A percentile compares a stretch with the other conserved stretches of the same genome.
Evolutionary conservation across 2,329 filamentous ascomycete genomes (phyloP).

Genomic region (Colletotrichum acutatum): DNA sequence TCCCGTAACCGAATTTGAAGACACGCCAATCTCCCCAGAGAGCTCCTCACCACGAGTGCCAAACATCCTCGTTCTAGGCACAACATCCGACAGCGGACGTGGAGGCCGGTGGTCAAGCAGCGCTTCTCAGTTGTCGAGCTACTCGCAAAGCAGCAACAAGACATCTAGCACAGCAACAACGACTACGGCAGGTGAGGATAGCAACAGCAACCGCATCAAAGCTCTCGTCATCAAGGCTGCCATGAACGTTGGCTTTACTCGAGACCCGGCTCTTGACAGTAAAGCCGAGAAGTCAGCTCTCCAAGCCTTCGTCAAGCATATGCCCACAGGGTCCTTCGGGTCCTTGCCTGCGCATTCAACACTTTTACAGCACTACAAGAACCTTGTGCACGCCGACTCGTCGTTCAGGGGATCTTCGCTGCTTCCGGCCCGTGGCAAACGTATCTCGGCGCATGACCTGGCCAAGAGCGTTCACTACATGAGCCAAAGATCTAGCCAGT

Average conservation of each 20-base stretch:
- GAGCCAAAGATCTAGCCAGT: slow-evolving; percentile 74
- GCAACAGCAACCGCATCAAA: slow-evolving; percentile 82
- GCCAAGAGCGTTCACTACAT: slow-evolving; percentile 84
- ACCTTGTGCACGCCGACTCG: slow-evolving; percentile 79
- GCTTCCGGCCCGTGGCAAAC: slow-evolving; percentile 67
- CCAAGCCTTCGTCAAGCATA: slow-evolving; percentile 78
- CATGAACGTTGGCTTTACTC: slow-evolving; percentile 83
- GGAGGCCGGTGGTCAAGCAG: slow-evolving; percentile 84
- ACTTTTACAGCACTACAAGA: slow-evolving; percentile 83
- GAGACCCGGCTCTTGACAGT: slow-evolving; percentile 59
- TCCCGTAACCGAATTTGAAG: slow-evolving; percentile 94
- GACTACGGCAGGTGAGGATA: slow-evolving; percentile 75
- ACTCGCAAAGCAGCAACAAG: slow-evolving; percentile 76
- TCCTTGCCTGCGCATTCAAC: slow-evolving; percentile 75
- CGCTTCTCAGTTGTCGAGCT: slow-evolving; percentile 81
- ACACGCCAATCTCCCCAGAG: slow-evolving; percentile 85
- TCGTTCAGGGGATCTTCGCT: slow-evolving; percentile 67
- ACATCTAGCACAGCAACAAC: slow-evolving; percentile 80
- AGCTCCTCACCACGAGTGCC: slow-evolving; percentile 80
- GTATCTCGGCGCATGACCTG: slow-evolving; percentile 77
- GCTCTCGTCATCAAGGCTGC: slow-evolving; percentile 85
- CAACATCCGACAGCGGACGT: slow-evolving; percentile 66
- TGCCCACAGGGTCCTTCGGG: slow-evolving; percentile 84
- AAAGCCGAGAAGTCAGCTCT: slow-evolving; percentile 65
- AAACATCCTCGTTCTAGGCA: slow-evolving; percentile 88